A percentile compares a stretch with the other conserved stretches of the same genome.
phyloP scores from a whole-genome alignment of 148 eudicot genomes.

The Rhododendron henanense region DNA sequence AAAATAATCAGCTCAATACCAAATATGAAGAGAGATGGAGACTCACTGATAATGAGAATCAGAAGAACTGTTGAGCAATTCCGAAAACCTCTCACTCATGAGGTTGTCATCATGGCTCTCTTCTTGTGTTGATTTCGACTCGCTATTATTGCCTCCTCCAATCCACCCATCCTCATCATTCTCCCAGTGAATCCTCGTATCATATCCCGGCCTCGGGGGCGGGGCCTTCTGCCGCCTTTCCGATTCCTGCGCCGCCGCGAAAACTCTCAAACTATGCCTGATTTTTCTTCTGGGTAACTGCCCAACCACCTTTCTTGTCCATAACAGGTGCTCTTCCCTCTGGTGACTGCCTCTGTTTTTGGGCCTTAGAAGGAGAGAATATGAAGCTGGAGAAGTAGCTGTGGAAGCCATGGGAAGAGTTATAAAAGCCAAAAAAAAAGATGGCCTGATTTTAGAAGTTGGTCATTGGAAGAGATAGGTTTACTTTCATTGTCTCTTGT shows the following conservation, averaged over 20 bases:
- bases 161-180: conserved; percentile 84
- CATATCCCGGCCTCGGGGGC: conserved; percentile 44
- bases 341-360: neutral
- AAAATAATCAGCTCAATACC: neutral
- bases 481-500: conserved; percentile 12
- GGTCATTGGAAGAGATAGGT: conserved; percentile 1
- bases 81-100: conserved; percentile 56
- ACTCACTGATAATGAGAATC: conserved; percentile 84
- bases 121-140: conserved; percentile 14
- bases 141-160: conserved; percentile 39
- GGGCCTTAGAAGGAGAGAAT: conserved; percentile 22
- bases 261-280: conserved; percentile 11
- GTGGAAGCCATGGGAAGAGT: conserved; percentile 46
- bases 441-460: neutral
- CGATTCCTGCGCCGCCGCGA: conserved; percentile 27
- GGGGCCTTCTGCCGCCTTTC: conserved; percentile 20
- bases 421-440: neutral
- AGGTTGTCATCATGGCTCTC: conserved; percentile 24
- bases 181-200: conserved; percentile 90
- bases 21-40: neutral
- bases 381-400: conserved; percentile 34
- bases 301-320: neutral
- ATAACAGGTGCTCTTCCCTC: conserved; percentile 5
- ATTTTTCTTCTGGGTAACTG: conserved; percentile 1
- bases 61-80: conserved; percentile 59